A percentile compares a stretch with the other conserved stretches of the same genome.
Evolutionary conservation across 2,329 filamentous ascomycete species (phyloP).

Genomic region (Beauveria bassiana): DNA sequence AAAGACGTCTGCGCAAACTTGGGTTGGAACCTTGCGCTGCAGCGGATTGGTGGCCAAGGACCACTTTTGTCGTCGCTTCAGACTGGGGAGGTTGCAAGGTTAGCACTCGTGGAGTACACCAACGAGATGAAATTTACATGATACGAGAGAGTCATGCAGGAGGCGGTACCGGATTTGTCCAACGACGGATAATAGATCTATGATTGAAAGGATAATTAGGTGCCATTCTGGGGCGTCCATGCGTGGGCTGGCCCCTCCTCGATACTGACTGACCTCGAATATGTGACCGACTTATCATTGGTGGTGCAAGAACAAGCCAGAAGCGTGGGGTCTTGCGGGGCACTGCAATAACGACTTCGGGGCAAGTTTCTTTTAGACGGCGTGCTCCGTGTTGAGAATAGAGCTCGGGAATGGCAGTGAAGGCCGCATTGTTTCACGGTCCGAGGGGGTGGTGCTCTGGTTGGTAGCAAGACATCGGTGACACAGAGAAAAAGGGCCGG

Average conservation of each 20-base stretch:
- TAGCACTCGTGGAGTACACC: slow-evolving; percentile 9
- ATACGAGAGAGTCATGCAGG: slow-evolving; percentile 1
- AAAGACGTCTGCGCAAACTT: slow-evolving; percentile 1
- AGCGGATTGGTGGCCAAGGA: slow-evolving; percentile 1
- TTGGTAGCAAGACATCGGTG: not conserved
- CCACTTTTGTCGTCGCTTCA: slow-evolving; percentile 8
- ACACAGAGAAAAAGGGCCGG: not conserved
- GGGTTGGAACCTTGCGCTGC: not conserved
- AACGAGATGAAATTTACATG: slow-evolving; percentile 1
- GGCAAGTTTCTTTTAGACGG: slow-evolving; percentile 2
- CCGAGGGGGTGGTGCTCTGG: not conserved
- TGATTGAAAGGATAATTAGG: slow-evolving; percentile 7
- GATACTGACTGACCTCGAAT: slow-evolving; percentile 6
- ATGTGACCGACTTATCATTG: slow-evolving; percentile 6
- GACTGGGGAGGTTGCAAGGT: slow-evolving; percentile 4
- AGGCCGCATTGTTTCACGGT: not conserved
- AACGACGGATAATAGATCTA: slow-evolving; percentile 6
- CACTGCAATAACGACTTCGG: slow-evolving; percentile 3
- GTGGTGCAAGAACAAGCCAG: slow-evolving; percentile 1
- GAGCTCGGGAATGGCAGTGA: not conserved
- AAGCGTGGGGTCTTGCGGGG: slow-evolving; percentile 7
- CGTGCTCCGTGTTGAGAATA: slow-evolving; percentile 1
- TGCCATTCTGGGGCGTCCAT: slow-evolving; percentile 6
- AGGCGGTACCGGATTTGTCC: not conserved
- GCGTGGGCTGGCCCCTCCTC: slow-evolving; percentile 5